Evolutionary conservation across 2,329 filamentous ascomycete species (phyloP), one percentile per base, ranked within the genome.

Genomic region (Xylariomycetidae sp.): DNA sequence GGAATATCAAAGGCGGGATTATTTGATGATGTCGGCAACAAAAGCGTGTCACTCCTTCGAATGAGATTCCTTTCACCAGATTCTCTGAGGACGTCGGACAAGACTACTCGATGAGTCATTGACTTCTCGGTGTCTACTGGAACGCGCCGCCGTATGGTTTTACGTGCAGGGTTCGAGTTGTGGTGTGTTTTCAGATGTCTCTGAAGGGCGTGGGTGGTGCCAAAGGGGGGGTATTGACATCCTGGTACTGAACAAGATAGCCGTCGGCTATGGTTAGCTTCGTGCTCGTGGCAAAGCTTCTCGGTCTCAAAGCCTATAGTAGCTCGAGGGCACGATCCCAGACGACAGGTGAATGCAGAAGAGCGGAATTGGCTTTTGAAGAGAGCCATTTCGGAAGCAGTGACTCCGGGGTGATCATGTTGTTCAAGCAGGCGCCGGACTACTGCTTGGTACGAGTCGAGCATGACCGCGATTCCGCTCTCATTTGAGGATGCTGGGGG

Each of bases 341-440:
- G 33, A n/a, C 33, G 33, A 18, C 33, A 34, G 5, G 33, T 34
- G 16, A 34, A 34, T 11, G 33, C 33, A 5, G 33, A 34, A 5
- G 17, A 28, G 14, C 27, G 28, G 12, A 34, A 34, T 18, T 34
- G 33, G 20, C 27, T 30, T 34, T 34, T 34, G 20, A 25, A 34
- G 6, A 25, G 15, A 5, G 28, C 26, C 9, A 34, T 18, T 4
- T 34, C 33, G 3, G 26, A 9, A 12, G 26, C 22, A 17, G 33
- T 23, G 2, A 30, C 27, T 4, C 33, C 26, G 11, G 33, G 27
- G 17, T 17, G 30, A 3, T 20, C n/a, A 9, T 33, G 14, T 20
- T 33, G 31, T 20, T 33, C 20, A 11, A 33, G 23, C 20, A 33
- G 31, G 15, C 25, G 27, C 12, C 10, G n/a, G 4, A 16, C 13